phyloP scores from a whole-genome alignment of 208 protist genomes.

The Crithidia thermophila region DNA sequence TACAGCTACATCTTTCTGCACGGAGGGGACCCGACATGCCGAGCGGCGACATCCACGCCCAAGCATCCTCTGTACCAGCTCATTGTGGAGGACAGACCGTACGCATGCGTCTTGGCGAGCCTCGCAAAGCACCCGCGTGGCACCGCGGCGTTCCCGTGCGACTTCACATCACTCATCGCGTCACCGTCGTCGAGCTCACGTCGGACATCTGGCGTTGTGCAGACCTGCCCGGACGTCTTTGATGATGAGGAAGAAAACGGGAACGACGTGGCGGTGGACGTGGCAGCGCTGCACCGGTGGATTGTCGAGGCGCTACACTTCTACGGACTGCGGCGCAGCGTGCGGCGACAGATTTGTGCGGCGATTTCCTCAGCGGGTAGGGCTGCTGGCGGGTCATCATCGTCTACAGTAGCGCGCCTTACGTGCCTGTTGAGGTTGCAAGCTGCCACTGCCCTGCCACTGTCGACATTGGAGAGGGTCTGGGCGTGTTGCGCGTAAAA shows the following conservation, averaged over 20 bases:
- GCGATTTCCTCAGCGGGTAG: neutral
- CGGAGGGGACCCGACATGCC: neutral
- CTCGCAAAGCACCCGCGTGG: conserved; percentile 32
- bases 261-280: neutral
- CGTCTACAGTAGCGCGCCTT: neutral
- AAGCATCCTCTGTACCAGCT: conserved; percentile 45
- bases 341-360: neutral
- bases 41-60: neutral
- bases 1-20: conserved; percentile 56
- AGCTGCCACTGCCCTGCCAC: conserved; percentile 18
- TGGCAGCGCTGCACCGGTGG: conserved; percentile 26
- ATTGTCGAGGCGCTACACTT: conserved; percentile 47
- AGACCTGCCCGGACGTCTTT: neutral
- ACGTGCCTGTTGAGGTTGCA: conserved; percentile 32
- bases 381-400: neutral
- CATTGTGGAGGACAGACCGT: conserved; percentile 21
- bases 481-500: conserved; percentile 27
- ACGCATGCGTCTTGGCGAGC: conserved; percentile 11
- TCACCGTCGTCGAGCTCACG: neutral
- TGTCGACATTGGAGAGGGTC: conserved; percentile 28
- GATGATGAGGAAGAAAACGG: neutral
- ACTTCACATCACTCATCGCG: conserved; percentile 30
- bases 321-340: conserved; percentile 21
- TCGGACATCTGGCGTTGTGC: neutral
- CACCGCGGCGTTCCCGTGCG: conserved; percentile 38